Base-by-base conservation (phyloP, 2,329 filamentous ascomycete genomes). In the Neoarthrinium moseri region DNA sequence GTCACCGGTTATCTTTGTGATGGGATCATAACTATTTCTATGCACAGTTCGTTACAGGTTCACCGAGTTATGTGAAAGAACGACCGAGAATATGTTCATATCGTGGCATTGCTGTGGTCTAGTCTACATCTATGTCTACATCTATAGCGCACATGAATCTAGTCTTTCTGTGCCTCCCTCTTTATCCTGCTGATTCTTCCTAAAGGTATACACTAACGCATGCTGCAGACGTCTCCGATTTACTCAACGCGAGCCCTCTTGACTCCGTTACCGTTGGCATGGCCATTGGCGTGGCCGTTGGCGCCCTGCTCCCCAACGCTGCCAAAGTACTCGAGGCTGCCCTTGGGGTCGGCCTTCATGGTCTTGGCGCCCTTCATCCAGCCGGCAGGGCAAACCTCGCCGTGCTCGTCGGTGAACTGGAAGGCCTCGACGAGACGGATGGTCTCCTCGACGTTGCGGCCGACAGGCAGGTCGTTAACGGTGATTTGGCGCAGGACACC, bases 321-420 rank as follows among this genome's bases (percentile, higher is more conserved):
- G 15, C 20, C 45, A 52, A 77, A 77, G 62, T 76, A 77, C 60
- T 75, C 72, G 29, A 75, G 64, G 55, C 69, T 74, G 43, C 69
- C 71, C 65, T 75, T 75, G 53, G 73, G 72, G 48, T 74, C 72
- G 47, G 73, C 69, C 71, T 77, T 76, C 65, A 77, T 75, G 43
- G 65, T 67, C 64, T 74, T 69, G 58, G 60, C 61, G 41, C 73
- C 73, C 48, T 68, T 61, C 49, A 69, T 67, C 73, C 73, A 77
- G 56, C 72, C 73, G 44, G 73, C 73, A 35, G 73, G 73, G 66
- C 73, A 91, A 45, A 89, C 79, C 63, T 89, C 83, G 67, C 90
- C 91, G 75, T 87, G 89, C 56, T 89, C 87, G 55, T 91, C 87
- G 11, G 87, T 87, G 72, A 92, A 89, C 67, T 91, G 88, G 65